Conservation (phyloP, 495 filamentous ascomycete genomes). For the Xylaria curta region DNA sequence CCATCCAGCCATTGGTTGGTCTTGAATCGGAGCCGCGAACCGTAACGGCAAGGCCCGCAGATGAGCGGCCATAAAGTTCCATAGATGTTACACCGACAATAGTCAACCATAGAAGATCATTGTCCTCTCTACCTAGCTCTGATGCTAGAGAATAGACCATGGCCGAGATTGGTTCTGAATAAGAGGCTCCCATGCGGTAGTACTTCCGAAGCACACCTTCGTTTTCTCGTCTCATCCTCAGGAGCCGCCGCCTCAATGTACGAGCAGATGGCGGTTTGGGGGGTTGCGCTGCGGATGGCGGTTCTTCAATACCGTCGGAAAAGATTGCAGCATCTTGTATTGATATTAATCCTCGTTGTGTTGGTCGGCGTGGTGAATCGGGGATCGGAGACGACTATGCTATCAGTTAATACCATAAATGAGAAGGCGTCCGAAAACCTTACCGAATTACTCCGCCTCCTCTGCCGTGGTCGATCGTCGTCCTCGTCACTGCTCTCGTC, state of each 20-base stretch:
- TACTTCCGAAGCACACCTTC: slow-evolving; percentile 75
- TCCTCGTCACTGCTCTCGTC: slow-evolving; percentile 73
- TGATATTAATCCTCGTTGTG: slow-evolving; percentile 56
- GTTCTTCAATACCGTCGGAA: slow-evolving; percentile 49
- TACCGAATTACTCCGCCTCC: slow-evolving; percentile 88
- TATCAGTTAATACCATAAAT: slow-evolving; percentile 21
- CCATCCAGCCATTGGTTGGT: slow-evolving; percentile 72
- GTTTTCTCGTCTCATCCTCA: slow-evolving; percentile 77
- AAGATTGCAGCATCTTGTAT: slow-evolving; percentile 47
- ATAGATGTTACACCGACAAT: slow-evolving; percentile 92
- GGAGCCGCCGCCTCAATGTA: slow-evolving; percentile 71
- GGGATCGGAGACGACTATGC: slow-evolving; percentile 64
- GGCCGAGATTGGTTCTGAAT: slow-evolving; percentile 92
- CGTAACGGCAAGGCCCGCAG: slow-evolving; percentile 78
- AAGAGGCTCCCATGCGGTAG: slow-evolving; percentile 85
- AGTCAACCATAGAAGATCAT: slow-evolving; percentile 91
- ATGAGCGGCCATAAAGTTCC: slow-evolving; percentile 87
- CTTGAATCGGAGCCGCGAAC: slow-evolving; percentile 62
- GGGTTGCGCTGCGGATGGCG: slow-evolving; percentile 64
- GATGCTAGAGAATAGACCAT: slow-evolving; percentile 94
- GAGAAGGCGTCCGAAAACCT: slow-evolving; percentile 36
- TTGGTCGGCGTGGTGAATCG: slow-evolving; percentile 57
- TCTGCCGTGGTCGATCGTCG: slow-evolving; percentile 73
- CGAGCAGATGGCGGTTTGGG: slow-evolving; percentile 68
- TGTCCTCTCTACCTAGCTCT: slow-evolving; percentile 94